A percentile compares a stretch with the other conserved stretches of the same genome.
Conservation (phyloP, 805 yeast genomes). For the Alloascoidea africana region DNA sequence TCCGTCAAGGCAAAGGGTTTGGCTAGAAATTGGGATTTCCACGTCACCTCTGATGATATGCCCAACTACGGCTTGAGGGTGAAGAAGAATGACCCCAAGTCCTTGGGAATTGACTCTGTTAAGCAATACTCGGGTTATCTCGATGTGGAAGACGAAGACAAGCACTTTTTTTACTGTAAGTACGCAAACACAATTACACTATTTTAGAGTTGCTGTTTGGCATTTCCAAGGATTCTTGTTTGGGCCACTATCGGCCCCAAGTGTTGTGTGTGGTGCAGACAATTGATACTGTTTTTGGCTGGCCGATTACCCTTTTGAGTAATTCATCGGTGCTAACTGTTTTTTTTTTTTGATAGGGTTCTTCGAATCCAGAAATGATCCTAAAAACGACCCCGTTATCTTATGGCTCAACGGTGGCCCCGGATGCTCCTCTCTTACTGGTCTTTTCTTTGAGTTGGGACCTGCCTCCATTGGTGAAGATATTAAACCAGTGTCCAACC, state of each 20-base stretch:
- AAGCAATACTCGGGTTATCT: constrained; percentile 78
- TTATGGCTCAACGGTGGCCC: constrained; percentile 94
- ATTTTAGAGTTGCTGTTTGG: too few species aligned
- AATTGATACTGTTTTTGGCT: neutral
- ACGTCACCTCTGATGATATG: constrained; percentile 21
- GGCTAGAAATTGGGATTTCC: constrained; percentile 22
- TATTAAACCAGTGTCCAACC: constrained; percentile 51
- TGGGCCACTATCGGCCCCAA: too few species aligned
- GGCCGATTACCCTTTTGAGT: neutral
- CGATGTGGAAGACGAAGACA: constrained; percentile 67
- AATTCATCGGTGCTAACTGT: too few species aligned
- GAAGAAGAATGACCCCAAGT: constrained; percentile 40
- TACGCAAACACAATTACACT: too few species aligned
- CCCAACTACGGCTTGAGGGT: constrained; percentile 46
- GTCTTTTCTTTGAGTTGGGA: constrained; percentile 76
- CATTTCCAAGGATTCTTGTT: too few species aligned
- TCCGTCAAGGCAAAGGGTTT: constrained; percentile 11
- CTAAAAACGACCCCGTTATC: constrained; percentile 70
- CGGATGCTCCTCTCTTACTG: constrained; percentile 83
- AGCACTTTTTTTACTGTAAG: constrained; percentile 71
- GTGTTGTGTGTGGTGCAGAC: too few species aligned
- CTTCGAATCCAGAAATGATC: constrained; percentile 81
- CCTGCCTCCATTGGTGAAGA: constrained; percentile 54
- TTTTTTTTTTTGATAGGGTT: too few species aligned
- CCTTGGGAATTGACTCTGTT: constrained; percentile 67